phyloP scores from a whole-genome alignment of 2,329 filamentous ascomycete species.

The Cladosporium phlei region DNA sequence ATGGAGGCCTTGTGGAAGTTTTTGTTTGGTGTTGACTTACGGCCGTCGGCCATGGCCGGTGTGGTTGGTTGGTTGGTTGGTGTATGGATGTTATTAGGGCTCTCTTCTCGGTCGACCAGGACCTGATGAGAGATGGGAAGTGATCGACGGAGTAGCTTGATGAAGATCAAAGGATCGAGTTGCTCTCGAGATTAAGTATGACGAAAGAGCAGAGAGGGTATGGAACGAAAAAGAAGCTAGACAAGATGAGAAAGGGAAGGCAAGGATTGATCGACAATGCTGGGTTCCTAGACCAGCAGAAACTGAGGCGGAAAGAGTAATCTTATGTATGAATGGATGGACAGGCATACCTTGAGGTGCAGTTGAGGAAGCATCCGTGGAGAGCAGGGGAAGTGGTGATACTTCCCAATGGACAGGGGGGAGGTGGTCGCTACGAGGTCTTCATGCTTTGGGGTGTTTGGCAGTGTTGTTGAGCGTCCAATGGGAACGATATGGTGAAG shows the following conservation, averaged over 20 bases:
- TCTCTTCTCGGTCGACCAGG: not conserved
- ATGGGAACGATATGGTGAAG: too few species aligned
- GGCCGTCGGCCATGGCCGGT: slow-evolving; percentile 7
- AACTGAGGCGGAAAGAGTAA: not conserved
- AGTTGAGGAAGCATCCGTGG: not conserved
- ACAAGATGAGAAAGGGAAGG: not conserved
- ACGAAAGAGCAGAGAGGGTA: too few species aligned
- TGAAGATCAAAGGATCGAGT: not conserved
- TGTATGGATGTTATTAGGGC: not conserved
- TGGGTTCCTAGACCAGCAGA: not conserved
- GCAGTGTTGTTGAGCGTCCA: too few species aligned
- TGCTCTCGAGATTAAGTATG: too few species aligned
- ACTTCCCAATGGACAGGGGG: not conserved
- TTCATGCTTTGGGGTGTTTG: too few species aligned
- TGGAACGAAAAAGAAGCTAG: not conserved
- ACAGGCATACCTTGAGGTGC: slow-evolving; percentile 7
- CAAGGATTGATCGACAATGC: slow-evolving; percentile 12
- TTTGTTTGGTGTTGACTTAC: not conserved
- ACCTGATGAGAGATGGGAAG: not conserved
- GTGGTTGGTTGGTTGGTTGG: too few species aligned
- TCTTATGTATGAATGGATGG: slow-evolving; percentile 8
- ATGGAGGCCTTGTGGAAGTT: too few species aligned
- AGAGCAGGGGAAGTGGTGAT: not conserved
- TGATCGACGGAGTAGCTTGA: not conserved
- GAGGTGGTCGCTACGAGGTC: too few species aligned